Evolutionary conservation across 2,329 filamentous ascomycete genomes (phyloP), one percentile per base, ranked within the genome.

Genomic region (Fusarium humuli): DNA sequence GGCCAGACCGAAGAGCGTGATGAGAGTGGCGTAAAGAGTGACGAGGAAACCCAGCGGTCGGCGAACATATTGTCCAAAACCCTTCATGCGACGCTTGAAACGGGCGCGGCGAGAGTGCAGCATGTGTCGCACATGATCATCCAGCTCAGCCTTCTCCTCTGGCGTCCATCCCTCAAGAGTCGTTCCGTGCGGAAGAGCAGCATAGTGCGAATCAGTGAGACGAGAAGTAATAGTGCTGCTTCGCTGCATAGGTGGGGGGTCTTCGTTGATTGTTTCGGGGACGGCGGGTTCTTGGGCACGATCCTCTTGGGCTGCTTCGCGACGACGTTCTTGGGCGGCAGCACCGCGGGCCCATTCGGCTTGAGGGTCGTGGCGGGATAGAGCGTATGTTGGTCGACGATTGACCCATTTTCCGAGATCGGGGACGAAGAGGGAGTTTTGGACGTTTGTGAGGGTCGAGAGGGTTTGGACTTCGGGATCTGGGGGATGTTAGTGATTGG

Each of bases 41-140:
- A 97, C 92, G 57, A 94, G 86, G 76, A 96, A 93, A 2, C 94
- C 94, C 40, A 97, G 84, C 2, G 94, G 92, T 73, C 89, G 88
- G 41, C 85, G 86, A 16, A 94, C 86, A 76, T 97, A 97, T 79
- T 95, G 89, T 5, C 89, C 88, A 75, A 97, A 97, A 0, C 92
- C 93, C 77, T 89, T 91, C 88, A 94, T 88, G 14, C 87, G 83
- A 40, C 92, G 90, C 80, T 94, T 95, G 81, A 97, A 92, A 62
- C 90, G 91, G 37, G 91, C 92, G 18, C 92, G 87, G 57, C 89
- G 88, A 9, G 94, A 97, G 79, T 97, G 94, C 44, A 97, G 81
- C 88, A 96, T 93, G 77, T 97, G 94, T 32, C 94, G 87, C 20
- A 97, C 94, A 77, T 95, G 91, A 71, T 97, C 94, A 75, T 97